Conservation (phyloP, 441 rosid species). For the Hypseocharis bilobata region DNA sequence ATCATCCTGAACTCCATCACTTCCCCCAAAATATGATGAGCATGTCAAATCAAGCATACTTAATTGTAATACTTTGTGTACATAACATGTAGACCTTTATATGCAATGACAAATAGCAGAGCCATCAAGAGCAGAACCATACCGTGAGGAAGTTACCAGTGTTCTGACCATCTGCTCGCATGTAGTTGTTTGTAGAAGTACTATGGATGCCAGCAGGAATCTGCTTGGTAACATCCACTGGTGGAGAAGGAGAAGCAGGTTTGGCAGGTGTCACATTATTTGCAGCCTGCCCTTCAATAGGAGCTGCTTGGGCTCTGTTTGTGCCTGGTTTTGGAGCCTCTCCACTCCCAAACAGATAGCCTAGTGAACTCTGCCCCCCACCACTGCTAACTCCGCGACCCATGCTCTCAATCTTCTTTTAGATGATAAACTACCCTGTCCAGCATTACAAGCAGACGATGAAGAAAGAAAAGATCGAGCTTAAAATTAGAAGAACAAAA, state of each 20-base stretch:
- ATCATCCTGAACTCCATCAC: not conserved
- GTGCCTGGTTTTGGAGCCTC: slow-evolving; percentile 34
- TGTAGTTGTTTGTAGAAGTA: slow-evolving; percentile 57
- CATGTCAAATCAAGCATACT: not conserved
- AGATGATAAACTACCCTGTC: not conserved
- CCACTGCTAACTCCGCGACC: slow-evolving; percentile 28
- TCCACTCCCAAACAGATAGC: slow-evolving; percentile 25
- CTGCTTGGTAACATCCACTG: slow-evolving; percentile 35
- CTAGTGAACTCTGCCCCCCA: slow-evolving; percentile 29
- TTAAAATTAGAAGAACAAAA: not conserved
- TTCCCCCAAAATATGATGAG: not conserved
- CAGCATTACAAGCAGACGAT: not conserved
- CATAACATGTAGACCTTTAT: not conserved
- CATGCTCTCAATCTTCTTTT: slow-evolving; percentile 11
- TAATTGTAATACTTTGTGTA: not conserved
- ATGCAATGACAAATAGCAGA: not conserved
- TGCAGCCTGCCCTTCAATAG: slow-evolving; percentile 31
- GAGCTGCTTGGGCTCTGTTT: slow-evolving; percentile 26
- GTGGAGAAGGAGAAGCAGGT: slow-evolving; percentile 37
- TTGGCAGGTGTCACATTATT: slow-evolving; percentile 31
- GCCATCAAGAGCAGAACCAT: slow-evolving; percentile 14
- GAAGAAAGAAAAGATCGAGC: not conserved
- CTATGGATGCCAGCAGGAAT: slow-evolving; percentile 59
- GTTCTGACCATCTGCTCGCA: slow-evolving; percentile 78
- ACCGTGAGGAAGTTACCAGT: slow-evolving; percentile 82